Conservation (phyloP, 371 early-diverging fungal genomes). For the Apophysomyces trapeziformis region DNA sequence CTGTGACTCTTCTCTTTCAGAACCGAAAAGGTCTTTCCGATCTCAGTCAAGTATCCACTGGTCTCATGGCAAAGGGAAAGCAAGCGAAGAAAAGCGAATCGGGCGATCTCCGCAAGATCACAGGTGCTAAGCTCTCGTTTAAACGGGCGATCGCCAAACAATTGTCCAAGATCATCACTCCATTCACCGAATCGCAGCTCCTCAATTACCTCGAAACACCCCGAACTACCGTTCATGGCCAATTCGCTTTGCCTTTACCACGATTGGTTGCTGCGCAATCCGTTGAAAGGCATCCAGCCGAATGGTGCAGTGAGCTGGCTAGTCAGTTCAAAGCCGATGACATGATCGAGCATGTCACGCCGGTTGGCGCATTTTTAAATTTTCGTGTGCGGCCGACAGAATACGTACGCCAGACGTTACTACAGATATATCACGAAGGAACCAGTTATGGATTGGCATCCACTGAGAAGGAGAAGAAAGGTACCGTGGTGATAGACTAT, state of each 20-base stretch:
- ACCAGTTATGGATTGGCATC: slow-evolving; percentile 37
- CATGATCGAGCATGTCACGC: slow-evolving; percentile 42
- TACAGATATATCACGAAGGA: slow-evolving; percentile 42
- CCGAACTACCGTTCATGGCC: slow-evolving; percentile 24
- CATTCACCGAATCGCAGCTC: slow-evolving; percentile 17
- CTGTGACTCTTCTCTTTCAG: neutral
- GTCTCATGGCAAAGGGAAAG: neutral
- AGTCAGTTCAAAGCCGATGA: slow-evolving; percentile 21
- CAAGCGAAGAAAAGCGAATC: neutral
- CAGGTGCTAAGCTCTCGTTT: slow-evolving; percentile 34
- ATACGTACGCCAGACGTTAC: slow-evolving; percentile 58
- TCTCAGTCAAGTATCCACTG: neutral
- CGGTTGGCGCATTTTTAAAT: slow-evolving; percentile 72
- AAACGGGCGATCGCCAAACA: slow-evolving; percentile 51
- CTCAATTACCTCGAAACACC: slow-evolving; percentile 20
- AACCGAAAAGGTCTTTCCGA: neutral
- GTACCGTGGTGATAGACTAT: slow-evolving; percentile 91
- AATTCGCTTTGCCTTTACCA: slow-evolving; percentile 33
- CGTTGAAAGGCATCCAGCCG: neutral
- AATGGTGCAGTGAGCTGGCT: slow-evolving; percentile 53
- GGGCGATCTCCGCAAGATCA: slow-evolving; percentile 6
- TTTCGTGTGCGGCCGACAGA: slow-evolving; percentile 64
- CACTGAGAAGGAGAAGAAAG: neutral
- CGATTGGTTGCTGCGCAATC: slow-evolving; percentile 21
- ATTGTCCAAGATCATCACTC: slow-evolving; percentile 22